Percentiles rank a stretch among this genome's conserved stretches.
Evolutionary conservation across 371 early-diverging fungal genomes (phyloP).

Genomic region (Apophysomyces variabilis): DNA sequence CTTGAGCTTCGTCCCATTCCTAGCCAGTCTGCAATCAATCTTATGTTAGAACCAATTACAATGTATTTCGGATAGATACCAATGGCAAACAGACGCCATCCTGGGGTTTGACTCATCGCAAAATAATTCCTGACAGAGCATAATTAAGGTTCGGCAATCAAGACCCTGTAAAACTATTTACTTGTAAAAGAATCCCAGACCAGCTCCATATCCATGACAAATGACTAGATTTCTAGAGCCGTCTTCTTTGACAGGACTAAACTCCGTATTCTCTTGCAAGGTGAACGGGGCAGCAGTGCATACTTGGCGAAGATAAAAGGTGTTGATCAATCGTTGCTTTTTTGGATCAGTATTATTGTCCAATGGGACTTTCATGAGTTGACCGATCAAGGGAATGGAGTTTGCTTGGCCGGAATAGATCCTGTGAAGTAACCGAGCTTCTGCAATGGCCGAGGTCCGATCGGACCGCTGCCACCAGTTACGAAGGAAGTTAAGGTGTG

Average conservation of each 20-base stretch:
- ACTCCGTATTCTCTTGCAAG: constrained; percentile 41
- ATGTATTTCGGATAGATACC: constrained; percentile 20
- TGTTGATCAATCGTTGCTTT: constrained; percentile 33
- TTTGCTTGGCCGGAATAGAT: constrained; percentile 32
- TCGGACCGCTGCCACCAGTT: constrained; percentile 59
- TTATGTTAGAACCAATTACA: not conserved
- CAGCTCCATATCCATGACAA: constrained; percentile 93
- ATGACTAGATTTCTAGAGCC: constrained; percentile 70
- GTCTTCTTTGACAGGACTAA: constrained; percentile 33
- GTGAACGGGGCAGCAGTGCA: constrained; percentile 23
- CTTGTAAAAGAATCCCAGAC: constrained; percentile 84
- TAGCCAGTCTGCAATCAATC: constrained; percentile 73
- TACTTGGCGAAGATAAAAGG: constrained; percentile 29
- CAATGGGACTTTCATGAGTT: constrained; percentile 48
- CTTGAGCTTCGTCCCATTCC: constrained; percentile 88
- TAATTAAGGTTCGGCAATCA: not conserved
- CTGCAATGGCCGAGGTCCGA: constrained; percentile 47
- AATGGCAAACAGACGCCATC: constrained; percentile 77
- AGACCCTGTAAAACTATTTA: not conserved
- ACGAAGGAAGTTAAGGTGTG: constrained; percentile 43
- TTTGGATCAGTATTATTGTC: constrained; percentile 35
- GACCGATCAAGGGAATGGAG: constrained; percentile 28
- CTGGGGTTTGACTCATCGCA: constrained; percentile 66
- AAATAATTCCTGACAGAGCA: constrained; percentile 63
- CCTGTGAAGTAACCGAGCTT: constrained; percentile 51